Evolutionary conservation across 768 basidiomycete genomes (phyloP).

Genomic region (Rhodotorula diobovata): DNA sequence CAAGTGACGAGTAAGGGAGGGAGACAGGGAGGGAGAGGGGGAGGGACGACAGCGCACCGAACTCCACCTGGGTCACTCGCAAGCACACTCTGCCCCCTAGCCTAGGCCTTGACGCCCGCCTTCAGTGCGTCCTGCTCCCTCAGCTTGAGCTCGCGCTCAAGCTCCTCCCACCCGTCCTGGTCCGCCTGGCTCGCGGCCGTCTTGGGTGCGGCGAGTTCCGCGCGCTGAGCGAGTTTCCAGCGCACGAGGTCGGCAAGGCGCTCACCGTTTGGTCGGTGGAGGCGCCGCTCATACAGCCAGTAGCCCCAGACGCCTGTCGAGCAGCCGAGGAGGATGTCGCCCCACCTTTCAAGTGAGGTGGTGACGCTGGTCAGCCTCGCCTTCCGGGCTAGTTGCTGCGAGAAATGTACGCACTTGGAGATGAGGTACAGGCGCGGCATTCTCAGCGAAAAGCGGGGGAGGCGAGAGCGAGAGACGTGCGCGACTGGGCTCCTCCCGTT

Average conservation of each 20-base stretch:
- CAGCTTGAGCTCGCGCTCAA: conserved; percentile 7
- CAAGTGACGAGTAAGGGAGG: too few relatives aligned
- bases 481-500: not conserved
- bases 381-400: fast-evolving
- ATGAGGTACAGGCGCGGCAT: conserved; percentile 11
- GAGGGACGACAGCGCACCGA: too few relatives aligned
- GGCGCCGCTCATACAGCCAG: conserved; percentile 18
- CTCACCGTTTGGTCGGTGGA: not conserved
- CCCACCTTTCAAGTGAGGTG: not conserved
- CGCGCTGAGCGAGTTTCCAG: conserved; percentile 19
- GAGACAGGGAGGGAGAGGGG: too few relatives aligned
- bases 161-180: conserved; percentile 3
- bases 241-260: conserved; percentile 9
- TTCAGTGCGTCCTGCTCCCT: not conserved
- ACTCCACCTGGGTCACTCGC: too few relatives aligned
- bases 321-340: conserved; percentile 15
- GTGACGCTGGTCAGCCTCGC: not conserved
- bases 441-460: not conserved
- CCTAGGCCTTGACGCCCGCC: not conserved
- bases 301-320: conserved; percentile 17
- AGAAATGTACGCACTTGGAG: not conserved
- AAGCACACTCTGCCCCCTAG: too few relatives aligned
- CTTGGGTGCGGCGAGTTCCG: not conserved
- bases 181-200: not conserved
- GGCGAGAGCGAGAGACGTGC: not conserved